Evolutionary conservation across 352 stramenopile species (phyloP).

Genomic region (Pythium aristosporum): DNA sequence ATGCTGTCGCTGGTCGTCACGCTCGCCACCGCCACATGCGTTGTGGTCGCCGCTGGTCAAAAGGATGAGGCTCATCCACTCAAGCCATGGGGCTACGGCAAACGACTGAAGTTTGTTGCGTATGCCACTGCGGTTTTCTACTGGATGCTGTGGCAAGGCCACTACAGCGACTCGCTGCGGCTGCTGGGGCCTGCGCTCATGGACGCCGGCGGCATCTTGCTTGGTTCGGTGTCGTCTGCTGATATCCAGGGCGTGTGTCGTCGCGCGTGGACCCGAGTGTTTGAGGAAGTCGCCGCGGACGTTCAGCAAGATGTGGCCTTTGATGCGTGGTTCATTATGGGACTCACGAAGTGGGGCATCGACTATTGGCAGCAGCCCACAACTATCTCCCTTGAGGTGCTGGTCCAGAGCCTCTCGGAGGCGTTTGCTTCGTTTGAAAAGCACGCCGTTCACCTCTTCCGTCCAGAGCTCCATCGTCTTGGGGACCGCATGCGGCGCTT

Average conservation of each 20-base stretch:
- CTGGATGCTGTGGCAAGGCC: constrained; percentile 53
- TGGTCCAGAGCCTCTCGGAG: constrained; percentile 58
- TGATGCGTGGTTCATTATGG: constrained; percentile 70
- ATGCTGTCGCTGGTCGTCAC: constrained; percentile 39
- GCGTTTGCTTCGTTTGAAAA: constrained; percentile 55
- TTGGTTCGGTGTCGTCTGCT: constrained; percentile 43
- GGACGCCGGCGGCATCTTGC: constrained; percentile 61
- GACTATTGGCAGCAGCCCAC: constrained; percentile 84
- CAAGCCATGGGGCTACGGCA: constrained; percentile 62
- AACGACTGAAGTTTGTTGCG: constrained; percentile 60
- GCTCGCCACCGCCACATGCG: constrained; percentile 27
- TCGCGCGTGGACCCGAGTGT: constrained; percentile 48
- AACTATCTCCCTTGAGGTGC: constrained; percentile 71
- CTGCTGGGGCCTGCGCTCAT: constrained; percentile 60
- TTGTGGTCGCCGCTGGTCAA: not conserved
- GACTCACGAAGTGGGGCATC: constrained; percentile 64
- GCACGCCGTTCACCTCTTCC: constrained; percentile 47
- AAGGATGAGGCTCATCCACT: constrained; percentile 19
- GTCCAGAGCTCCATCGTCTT: constrained; percentile 34
- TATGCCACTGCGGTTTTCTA: constrained; percentile 60
- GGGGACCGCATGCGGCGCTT: constrained; percentile 24
- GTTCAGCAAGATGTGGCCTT: constrained; percentile 67
- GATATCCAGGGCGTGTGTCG: constrained; percentile 43
- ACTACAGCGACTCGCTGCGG: constrained; percentile 47
- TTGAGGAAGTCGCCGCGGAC: constrained; percentile 42